These are phyloP conservation scores for Crucihimalaya himalaica DNA, from an alignment of 345 rosid species.

Conservation along the genomic window DNA sequence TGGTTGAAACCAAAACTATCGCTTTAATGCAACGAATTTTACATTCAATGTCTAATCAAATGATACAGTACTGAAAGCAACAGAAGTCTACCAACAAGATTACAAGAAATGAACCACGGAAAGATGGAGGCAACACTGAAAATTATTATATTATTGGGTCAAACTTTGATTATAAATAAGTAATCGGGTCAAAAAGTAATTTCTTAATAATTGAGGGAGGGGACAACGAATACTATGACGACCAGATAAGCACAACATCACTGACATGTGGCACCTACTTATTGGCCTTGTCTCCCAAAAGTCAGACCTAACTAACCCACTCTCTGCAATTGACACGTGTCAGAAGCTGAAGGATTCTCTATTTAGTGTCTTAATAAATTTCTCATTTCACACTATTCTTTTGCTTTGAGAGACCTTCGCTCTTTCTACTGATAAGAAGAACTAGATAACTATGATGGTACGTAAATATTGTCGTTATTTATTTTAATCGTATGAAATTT, in stretches of 20 bases:
- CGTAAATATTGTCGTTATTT: background rate
- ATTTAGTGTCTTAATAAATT: slow-evolving; percentile 8
- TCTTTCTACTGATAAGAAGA: slow-evolving; percentile 21
- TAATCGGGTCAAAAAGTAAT: slow-evolving; percentile 20
- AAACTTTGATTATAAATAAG: background rate
- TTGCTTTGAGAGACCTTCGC: background rate
- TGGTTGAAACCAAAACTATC: slow-evolving; percentile 27
- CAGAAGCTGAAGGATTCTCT: slow-evolving; percentile 15
- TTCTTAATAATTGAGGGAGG: slow-evolving; percentile 18
- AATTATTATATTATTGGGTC: slow-evolving; percentile 11
- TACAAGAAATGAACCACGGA: slow-evolving; percentile 19
- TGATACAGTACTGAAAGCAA: slow-evolving; percentile 22
- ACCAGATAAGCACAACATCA: slow-evolving; percentile 51
- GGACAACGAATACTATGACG: background rate
- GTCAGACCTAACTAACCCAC: slow-evolving; percentile 42
- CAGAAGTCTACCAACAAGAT: slow-evolving; percentile 35
- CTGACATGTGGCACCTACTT: slow-evolving; percentile 38
- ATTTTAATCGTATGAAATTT: background rate
- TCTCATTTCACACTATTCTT: slow-evolving; percentile 17
- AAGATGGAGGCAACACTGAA: background rate
- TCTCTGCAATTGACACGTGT: slow-evolving; percentile 42
- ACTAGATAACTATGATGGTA: slow-evolving; percentile 36
- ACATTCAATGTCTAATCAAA: slow-evolving; percentile 20
- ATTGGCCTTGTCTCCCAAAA: slow-evolving; percentile 27
- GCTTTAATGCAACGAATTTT: slow-evolving; percentile 29